A percentile compares a stretch with the other conserved stretches of the same genome.
phyloP scores from a whole-genome alignment of 2,329 filamentous ascomycete species.

The Teratosphaeriaceae sp. region DNA sequence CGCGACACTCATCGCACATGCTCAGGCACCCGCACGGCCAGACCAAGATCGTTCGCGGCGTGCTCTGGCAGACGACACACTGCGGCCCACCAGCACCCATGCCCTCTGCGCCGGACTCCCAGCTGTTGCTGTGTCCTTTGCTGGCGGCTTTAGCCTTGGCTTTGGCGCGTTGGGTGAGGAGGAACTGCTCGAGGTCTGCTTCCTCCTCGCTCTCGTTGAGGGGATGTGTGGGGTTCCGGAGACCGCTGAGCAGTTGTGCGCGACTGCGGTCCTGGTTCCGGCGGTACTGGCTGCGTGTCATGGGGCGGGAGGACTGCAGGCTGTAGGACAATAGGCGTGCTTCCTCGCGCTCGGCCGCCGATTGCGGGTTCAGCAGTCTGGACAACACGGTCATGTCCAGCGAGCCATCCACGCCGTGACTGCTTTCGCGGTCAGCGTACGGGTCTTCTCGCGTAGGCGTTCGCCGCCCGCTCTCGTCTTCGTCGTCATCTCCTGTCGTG shows the following conservation, averaged over 20 bases:
- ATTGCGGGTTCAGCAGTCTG: constrained; percentile 72
- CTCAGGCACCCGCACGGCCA: constrained; percentile 96
- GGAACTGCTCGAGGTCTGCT: constrained; percentile 51
- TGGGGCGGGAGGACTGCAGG: constrained; percentile 60
- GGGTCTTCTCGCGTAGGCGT: constrained; percentile 68
- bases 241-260: constrained; percentile 54
- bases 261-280: constrained; percentile 62
- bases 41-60: constrained; percentile 80
- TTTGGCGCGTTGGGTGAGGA: constrained; percentile 47
- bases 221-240: constrained; percentile 22
- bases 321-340: constrained; percentile 76
- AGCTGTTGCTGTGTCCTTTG: constrained; percentile 35
- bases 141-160: constrained; percentile 32
- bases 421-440: constrained; percentile 43
- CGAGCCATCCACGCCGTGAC: constrained; percentile 43
- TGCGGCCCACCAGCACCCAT: constrained; percentile 70
- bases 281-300: constrained; percentile 76
- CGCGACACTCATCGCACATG: constrained; percentile 89
- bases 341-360: constrained; percentile 70
- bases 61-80: constrained; percentile 87
- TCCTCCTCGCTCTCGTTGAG: constrained; percentile 49
- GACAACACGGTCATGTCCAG: constrained; percentile 49
- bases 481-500: constrained; percentile 32
- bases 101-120: constrained; percentile 65
- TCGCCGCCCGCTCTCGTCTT: constrained; percentile 46